A percentile compares a stretch with the other conserved stretches of the same genome.
Conservation (phyloP, 495 filamentous ascomycete species). For the Thermochaetoides thermophila region DNA sequence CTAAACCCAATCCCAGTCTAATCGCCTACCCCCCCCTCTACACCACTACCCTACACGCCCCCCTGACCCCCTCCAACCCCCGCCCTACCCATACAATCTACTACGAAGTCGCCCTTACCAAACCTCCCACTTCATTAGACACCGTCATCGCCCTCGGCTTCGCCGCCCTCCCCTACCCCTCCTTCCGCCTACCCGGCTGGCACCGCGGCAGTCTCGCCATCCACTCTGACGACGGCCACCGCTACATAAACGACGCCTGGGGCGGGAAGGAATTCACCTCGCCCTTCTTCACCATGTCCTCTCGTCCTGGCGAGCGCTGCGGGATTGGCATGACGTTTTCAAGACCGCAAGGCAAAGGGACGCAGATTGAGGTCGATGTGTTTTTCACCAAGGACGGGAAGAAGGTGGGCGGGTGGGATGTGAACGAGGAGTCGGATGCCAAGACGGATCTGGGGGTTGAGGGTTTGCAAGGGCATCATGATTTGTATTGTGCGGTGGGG, state of each 20-base stretch:
- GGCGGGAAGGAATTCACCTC: slow-evolving; percentile 61
- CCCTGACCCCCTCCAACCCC: slow-evolving; percentile 24
- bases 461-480: slow-evolving; percentile 67
- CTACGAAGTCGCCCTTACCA: slow-evolving; percentile 53
- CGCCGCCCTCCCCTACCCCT: slow-evolving; percentile 66
- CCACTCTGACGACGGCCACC: slow-evolving; percentile 80
- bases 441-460: slow-evolving; percentile 45
- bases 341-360: slow-evolving; percentile 14
- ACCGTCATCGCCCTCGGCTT: slow-evolving; percentile 65
- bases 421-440: slow-evolving; percentile 71
- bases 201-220: slow-evolving; percentile 73
- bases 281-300: slow-evolving; percentile 44
- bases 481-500: slow-evolving; percentile 70
- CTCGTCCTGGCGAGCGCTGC: slow-evolving; percentile 29
- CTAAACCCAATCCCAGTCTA: slow-evolving; percentile 19
- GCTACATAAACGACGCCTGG: slow-evolving; percentile 73
- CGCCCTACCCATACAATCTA: slow-evolving; percentile 48
- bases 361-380: slow-evolving; percentile 42
- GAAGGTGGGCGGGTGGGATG: slow-evolving; percentile 53
- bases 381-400: slow-evolving; percentile 67
- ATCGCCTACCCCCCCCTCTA: slow-evolving; percentile 63
- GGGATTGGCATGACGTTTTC: slow-evolving; percentile 60
- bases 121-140: slow-evolving; percentile 28
- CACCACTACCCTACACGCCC: slow-evolving; percentile 51
- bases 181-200: slow-evolving; percentile 84